phyloP scores from a whole-genome alignment of 352 stramenopile species.

The Albugo candida region DNA sequence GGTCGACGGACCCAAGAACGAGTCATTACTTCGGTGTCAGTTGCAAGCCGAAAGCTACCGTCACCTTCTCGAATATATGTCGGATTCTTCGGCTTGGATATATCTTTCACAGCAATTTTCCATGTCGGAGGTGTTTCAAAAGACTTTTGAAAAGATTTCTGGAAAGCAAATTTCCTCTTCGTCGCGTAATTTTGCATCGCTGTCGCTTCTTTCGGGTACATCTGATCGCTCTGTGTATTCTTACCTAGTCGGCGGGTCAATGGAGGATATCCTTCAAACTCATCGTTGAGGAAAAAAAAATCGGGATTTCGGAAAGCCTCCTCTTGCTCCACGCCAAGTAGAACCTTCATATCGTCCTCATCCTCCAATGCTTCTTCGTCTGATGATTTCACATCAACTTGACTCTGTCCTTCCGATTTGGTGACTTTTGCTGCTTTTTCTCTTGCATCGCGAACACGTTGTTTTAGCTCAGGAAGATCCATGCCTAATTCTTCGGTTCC shows the following conservation, averaged over 20 bases:
- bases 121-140: slow-evolving; percentile 31
- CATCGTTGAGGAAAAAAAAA: slow-evolving; percentile 73
- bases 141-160: slow-evolving; percentile 64
- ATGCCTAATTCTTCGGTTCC: slow-evolving; percentile 13
- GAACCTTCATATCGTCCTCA: slow-evolving; percentile 26
- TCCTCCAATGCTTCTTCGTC: slow-evolving; percentile 19
- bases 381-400: slow-evolving; percentile 4
- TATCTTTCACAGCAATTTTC: slow-evolving; percentile 68
- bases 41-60: slow-evolving; percentile 39
- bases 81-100: slow-evolving; percentile 58
- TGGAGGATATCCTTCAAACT: slow-evolving; percentile 60
- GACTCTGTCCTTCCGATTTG: background rate
- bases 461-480: slow-evolving; percentile 27
- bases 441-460: slow-evolving; percentile 29
- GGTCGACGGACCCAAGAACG: slow-evolving; percentile 67
- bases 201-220: slow-evolving; percentile 59
- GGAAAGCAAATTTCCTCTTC: slow-evolving; percentile 49
- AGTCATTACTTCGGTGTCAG: slow-evolving; percentile 49
- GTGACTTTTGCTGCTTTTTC: slow-evolving; percentile 7
- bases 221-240: slow-evolving; percentile 58
- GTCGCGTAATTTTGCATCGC: slow-evolving; percentile 44
- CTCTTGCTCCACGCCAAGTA: slow-evolving; percentile 32
- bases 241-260: slow-evolving; percentile 63
- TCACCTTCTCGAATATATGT: slow-evolving; percentile 41
- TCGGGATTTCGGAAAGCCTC: slow-evolving; percentile 64